Evolutionary conservation across 768 basidiomycete species (phyloP).

Genomic region (Psilocybe subaeruginosa): DNA sequence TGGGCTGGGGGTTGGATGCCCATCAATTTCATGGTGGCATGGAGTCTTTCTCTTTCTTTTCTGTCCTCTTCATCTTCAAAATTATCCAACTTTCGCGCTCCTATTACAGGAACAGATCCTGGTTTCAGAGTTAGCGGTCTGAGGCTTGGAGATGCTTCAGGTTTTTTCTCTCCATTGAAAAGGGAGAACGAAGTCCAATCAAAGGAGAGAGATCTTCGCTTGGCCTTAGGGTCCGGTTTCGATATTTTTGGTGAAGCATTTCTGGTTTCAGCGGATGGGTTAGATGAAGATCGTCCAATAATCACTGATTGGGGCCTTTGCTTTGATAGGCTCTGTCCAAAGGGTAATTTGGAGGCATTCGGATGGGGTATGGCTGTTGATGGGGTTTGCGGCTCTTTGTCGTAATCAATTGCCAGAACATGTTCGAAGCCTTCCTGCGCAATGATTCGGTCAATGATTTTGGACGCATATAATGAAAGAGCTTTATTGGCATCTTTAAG

Average conservation of each 20-base stretch:
- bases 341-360: constrained; percentile 29
- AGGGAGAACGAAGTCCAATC: constrained; percentile 83
- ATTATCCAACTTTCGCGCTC: constrained; percentile 82
- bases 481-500: constrained; percentile 97
- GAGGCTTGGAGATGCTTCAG: constrained; percentile 50
- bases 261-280: constrained; percentile 12
- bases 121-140: constrained; percentile 78
- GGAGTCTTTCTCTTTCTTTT: constrained; percentile 82
- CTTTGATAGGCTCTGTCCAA: constrained; percentile 37
- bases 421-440: constrained; percentile 97
- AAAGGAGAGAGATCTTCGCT: constrained; percentile 81
- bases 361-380: constrained; percentile 38
- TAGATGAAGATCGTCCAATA: constrained; percentile 45
- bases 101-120: constrained; percentile 54
- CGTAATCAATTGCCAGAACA: constrained; percentile 92
- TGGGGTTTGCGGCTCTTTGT: constrained; percentile 56
- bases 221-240: constrained; percentile 41
- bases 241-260: constrained; percentile 15
- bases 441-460: constrained; percentile 98
- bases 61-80: constrained; percentile 93
- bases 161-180: constrained; percentile 70
- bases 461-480: constrained; percentile 91
- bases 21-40: constrained; percentile 93
- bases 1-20: constrained; percentile 76
- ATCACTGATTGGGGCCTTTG: constrained; percentile 65